phyloP scores from a whole-genome alignment of 345 rosid species.

The Adansonia digitata region DNA sequence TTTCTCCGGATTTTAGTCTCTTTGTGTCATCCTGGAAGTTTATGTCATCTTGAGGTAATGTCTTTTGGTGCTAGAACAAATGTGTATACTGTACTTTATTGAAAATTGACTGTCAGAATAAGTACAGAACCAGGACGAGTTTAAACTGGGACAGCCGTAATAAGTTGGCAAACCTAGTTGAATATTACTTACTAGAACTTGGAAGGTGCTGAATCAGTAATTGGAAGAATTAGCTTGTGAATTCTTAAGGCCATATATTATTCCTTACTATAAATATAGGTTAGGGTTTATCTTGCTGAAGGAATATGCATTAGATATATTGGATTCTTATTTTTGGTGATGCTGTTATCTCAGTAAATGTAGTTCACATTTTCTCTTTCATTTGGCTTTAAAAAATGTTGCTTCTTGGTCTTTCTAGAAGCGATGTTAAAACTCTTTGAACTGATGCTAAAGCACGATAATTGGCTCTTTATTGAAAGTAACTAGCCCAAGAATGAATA shows the following conservation, averaged over 20 bases:
- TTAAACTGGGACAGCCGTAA: background rate
- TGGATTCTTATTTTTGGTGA: background rate
- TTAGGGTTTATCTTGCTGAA: slow-evolving; percentile 2
- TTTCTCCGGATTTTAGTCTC: background rate
- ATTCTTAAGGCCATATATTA: background rate
- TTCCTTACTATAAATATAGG: background rate
- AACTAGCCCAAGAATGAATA: background rate
- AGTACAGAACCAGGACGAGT: background rate
- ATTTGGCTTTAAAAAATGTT: no score
- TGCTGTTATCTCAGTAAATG: background rate
- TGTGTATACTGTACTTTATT: background rate
- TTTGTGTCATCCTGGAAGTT: background rate
- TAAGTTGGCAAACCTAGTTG: background rate
- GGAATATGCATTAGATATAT: background rate
- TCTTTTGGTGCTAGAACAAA: background rate
- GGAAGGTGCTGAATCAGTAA: background rate
- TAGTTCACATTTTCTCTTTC: background rate
- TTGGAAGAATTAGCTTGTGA: background rate
- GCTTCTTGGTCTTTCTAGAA: background rate
- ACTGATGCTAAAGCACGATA: background rate
- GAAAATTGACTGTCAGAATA: background rate
- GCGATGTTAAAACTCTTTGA: no score
- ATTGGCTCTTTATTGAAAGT: background rate
- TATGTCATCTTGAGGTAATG: slow-evolving; percentile 1
- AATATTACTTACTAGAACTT: no score